Conservation (phyloP, 2,329 filamentous ascomycete genomes). For the Paraphaeosphaeria minitans region DNA sequence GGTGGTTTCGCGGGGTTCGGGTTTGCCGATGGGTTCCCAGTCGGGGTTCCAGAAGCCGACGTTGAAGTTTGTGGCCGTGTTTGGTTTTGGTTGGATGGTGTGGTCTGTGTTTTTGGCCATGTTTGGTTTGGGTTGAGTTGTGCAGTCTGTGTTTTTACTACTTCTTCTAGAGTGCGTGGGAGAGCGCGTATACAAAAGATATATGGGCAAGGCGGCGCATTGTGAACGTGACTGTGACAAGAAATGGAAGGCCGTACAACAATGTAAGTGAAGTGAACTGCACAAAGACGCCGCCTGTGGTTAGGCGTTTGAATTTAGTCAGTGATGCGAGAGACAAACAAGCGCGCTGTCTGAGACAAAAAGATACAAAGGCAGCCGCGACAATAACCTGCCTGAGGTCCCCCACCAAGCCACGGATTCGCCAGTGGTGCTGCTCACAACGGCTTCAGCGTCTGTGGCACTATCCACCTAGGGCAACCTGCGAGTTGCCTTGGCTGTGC, state of each 20-base stretch:
- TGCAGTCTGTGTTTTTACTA: neutral
- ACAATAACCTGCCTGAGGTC: neutral
- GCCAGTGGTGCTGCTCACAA: neutral
- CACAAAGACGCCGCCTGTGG: neutral
- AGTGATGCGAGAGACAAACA: neutral
- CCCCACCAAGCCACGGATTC: neutral
- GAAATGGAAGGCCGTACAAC: neutral
- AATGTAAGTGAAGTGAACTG: neutral
- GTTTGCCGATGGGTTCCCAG: constrained; percentile 28
- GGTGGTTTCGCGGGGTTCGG: constrained; percentile 24
- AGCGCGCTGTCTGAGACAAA: neutral
- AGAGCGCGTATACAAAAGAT: neutral
- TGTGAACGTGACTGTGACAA: neutral
- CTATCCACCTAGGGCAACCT: neutral
- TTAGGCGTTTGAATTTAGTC: neutral
- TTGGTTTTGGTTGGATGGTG: neutral
- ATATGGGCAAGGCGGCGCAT: neutral
- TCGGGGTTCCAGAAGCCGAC: constrained; percentile 24
- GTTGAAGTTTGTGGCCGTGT: constrained; percentile 2
- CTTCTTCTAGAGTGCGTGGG: too few relatives aligned
- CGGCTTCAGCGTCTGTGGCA: neutral
- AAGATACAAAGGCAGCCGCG: neutral
- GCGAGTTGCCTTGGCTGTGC: neutral
- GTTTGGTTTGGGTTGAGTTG: neutral
- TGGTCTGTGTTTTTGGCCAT: constrained; percentile 1